phyloP scores from a whole-genome alignment of 352 stramenopile genomes.

The Blastocystis hominis region DNA sequence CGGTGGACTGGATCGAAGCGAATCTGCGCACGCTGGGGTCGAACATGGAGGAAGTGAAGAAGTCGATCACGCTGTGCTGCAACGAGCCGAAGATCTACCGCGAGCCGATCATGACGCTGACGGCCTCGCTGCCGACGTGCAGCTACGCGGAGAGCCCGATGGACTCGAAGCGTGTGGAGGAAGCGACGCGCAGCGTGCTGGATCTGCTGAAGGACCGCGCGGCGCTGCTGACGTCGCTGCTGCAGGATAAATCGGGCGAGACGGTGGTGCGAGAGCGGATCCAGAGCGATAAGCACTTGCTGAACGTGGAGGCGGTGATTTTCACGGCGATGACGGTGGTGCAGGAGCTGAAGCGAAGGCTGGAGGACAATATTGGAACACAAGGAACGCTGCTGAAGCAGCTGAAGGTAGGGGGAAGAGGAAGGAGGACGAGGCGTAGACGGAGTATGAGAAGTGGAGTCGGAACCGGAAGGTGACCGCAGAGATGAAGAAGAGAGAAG shows the following conservation, averaged over 20 bases:
- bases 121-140: not conserved
- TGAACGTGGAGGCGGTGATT: slow-evolving; percentile 31
- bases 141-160: not conserved
- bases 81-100: not conserved
- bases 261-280: slow-evolving; percentile 3
- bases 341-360: not conserved
- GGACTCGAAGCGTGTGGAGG: not conserved
- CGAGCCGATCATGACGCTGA: not conserved
- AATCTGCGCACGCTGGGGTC: not conserved
- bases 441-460: slow-evolving; percentile 12
- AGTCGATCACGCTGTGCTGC: not conserved
- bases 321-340: not conserved
- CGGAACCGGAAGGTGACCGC: not conserved
- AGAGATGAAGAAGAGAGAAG: slow-evolving; percentile 49
- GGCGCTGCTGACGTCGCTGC: not conserved
- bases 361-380: not conserved
- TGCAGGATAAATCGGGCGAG: slow-evolving; percentile 3
- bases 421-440: not conserved
- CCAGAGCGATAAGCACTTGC: not conserved
- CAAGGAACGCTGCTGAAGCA: not conserved
- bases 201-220: not conserved
- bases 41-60: not conserved
- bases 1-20: not conserved
- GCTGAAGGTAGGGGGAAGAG: not conserved
- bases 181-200: not conserved